Evolutionary conservation across 2,329 filamentous ascomycete species (phyloP), one percentile per base, ranked within the genome.

Genomic region (Beauveria pseudobassiana): DNA sequence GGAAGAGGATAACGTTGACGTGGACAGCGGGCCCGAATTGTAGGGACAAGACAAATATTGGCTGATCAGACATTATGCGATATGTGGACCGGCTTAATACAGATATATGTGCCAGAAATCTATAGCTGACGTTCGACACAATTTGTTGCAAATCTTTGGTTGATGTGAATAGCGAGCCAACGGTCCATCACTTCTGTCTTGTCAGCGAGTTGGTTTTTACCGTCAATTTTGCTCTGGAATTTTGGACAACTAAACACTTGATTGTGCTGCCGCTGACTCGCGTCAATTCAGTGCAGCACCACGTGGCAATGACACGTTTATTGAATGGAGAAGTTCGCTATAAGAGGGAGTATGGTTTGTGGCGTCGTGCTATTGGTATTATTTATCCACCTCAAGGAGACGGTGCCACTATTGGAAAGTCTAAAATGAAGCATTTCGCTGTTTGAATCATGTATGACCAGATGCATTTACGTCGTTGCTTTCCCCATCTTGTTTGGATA

Each of bases 1-100:
- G 1, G 74, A 72, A 1, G 69, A 55, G 16, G 40, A 58, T 63
- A 62, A 43, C 49, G 56, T 52, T 63, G 65, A 48, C 51, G 54
- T 53, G 18, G 59, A 24, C 24, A 38, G 45, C 51, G 60, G 63
- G 59, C 38, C 46, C 42, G 46, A 55, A 28, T 28, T 49, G 34
- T 55, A 48, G 20, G 42, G 40, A 38, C 20, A 55, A 20, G 16
- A 16, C 38, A n/a, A 45, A 30, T 10, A 18, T 2, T 8, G 16
- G 20, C 6, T 28, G 18, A 18, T 24, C 18, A 12, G 10, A 42
- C 34, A 12, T 2, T 45, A 18, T 46, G 34, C 49, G 26, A 59
- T 20, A 24, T 51, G 56, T 59, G 56, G 46, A 57, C 8, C 12
- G 14, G 10, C 12, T n/a, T 52, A 42, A n/a, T 22, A 45, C 6